A percentile compares a stretch with the other conserved stretches of the same genome.
Conservation (phyloP, 2,329 filamentous ascomycete genomes). For the Colletotrichum caudatum region DNA sequence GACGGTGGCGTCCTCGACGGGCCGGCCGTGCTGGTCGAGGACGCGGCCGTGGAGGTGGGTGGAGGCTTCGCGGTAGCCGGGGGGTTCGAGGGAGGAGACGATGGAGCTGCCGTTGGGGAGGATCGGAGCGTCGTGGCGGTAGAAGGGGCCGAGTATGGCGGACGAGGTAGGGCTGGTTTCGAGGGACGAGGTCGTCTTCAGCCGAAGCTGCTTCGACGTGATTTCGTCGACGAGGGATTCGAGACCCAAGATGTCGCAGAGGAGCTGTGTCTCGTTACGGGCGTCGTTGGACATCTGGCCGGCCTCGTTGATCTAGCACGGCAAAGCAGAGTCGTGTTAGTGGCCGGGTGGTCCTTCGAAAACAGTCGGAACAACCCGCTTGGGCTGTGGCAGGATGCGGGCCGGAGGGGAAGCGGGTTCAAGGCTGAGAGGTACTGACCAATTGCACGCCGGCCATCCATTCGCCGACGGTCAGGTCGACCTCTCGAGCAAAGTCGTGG, state of each 20-base stretch:
- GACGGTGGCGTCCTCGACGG: constrained; percentile 66
- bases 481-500: constrained; percentile 76
- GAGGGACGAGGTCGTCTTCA: constrained; percentile 60
- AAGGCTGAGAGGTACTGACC: constrained; percentile 45
- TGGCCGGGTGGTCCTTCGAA: background rate
- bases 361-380: background rate
- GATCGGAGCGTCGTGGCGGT: constrained; percentile 71
- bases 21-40: constrained; percentile 64
- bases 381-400: background rate
- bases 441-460: constrained; percentile 74
- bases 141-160: constrained; percentile 78
- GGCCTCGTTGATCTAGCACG: constrained; percentile 68
- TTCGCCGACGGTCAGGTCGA: constrained; percentile 74
- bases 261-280: constrained; percentile 75
- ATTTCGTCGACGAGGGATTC: constrained; percentile 74
- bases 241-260: constrained; percentile 77
- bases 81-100: constrained; percentile 52
- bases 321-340: constrained; percentile 4
- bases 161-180: constrained; percentile 64
- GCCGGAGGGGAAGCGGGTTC: background rate
- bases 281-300: constrained; percentile 72
- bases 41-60: constrained; percentile 70
- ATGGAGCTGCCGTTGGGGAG: constrained; percentile 70
- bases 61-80: constrained; percentile 57
- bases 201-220: constrained; percentile 62